These are phyloP conservation scores for Hygrophila difformis DNA, from an alignment of 257 asterid species.

Conservation along the genomic window DNA sequence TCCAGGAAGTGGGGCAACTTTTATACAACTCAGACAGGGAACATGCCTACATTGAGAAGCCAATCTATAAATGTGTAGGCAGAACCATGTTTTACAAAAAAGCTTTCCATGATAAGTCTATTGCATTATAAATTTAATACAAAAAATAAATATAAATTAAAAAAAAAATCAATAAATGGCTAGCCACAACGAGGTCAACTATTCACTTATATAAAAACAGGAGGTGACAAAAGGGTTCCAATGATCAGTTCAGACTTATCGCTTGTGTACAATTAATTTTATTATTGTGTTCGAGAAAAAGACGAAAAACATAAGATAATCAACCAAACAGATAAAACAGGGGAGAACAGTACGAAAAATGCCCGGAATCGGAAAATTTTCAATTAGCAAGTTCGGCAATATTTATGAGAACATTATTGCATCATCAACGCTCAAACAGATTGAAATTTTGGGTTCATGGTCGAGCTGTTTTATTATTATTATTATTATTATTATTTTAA, in stretches of 20 bases:
- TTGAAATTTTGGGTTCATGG: slow-evolving; percentile 6
- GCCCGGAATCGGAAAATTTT: no score
- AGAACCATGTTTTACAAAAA: not conserved
- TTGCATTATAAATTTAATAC: not conserved
- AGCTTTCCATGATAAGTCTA: not conserved
- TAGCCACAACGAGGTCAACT: not conserved
- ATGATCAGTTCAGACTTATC: not conserved
- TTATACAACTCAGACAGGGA: not conserved
- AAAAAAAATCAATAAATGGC: no score
- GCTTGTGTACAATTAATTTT: not conserved
- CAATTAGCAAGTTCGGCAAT: no score
- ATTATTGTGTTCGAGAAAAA: not conserved
- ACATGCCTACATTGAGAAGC: not conserved
- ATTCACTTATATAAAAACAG: not conserved
- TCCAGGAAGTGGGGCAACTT: not conserved
- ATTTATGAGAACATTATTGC: no score
- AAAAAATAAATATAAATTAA: no score
- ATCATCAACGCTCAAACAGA: slow-evolving; percentile 6
- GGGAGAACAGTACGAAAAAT: no score
- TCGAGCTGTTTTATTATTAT: no score
- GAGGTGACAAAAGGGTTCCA: not conserved
- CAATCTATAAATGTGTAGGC: not conserved
- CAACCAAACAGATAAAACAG: no score
- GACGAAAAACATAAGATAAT: no score
- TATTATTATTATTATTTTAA: no score